Evolutionary conservation across 106 monocot species (phyloP), one percentile per base, ranked within the genome.

Genomic region (Hemerocallis citrina): DNA sequence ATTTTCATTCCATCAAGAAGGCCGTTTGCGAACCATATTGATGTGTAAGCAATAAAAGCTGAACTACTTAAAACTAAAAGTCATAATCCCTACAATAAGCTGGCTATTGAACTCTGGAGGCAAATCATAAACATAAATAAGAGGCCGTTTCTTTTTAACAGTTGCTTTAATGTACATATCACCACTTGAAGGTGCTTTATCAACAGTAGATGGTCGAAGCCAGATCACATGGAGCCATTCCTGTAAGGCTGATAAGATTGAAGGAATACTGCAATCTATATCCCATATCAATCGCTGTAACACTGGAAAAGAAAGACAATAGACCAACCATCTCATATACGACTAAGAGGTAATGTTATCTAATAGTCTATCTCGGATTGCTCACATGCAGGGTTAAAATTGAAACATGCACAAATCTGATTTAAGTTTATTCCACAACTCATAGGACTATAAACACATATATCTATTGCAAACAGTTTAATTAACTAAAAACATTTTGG

Each of bases 251-350:
- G 88, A 74, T 39, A 45, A 45, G 46, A 72, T 27, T 36, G 92
- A 85, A 45, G 98, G 98, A 15, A 92, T 80, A 54, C 98, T 92
- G 75, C 98, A 98, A 78, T 98, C 98, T 58, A n/a, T n/a, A 88
- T 82, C 17, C 98, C 92, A 68, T 88, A 92, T 80, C 88, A 92
- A 34, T 78, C 82, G 37, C 63, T 73, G 62, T 78, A 51, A 76
- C 98, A 98, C 98, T 98, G 81, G 33, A 70, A 59, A 62, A 70
- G 11, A 39, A 23, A 57, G 4, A 34, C 4, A 11, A 20, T 56
- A n/a, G 34, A 37, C 34, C 57, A 36, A 13, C 21, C 50, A 50
- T 25, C 13, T 50, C 28, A 50, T 50, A 50, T 27, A 50, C 23
- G 11, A 24, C 10, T 47, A 3, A 50, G 50, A 50, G 13, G 25